These are phyloP conservation scores for Lobosporangium transversale DNA, from an alignment of 192 early-diverging fungal species.

Conservation along the genomic window DNA sequence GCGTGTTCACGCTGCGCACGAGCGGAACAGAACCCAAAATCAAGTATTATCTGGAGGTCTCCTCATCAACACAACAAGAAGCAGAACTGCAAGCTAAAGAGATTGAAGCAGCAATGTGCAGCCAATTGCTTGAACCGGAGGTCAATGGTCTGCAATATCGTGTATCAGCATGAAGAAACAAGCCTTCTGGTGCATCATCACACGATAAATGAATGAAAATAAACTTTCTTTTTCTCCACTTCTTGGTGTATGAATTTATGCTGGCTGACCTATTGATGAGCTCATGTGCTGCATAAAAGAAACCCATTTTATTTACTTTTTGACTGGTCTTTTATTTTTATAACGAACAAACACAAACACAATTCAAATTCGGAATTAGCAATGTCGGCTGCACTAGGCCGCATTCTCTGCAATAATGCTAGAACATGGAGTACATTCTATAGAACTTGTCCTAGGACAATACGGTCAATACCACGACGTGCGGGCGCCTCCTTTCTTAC, in stretches of 20 bases:
- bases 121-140: constrained; percentile 61
- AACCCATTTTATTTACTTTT: too few species aligned
- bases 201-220: too few species aligned
- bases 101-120: constrained; percentile 63
- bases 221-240: too few species aligned
- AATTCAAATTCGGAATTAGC: too few species aligned
- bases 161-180: constrained; percentile 11
- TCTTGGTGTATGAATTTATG: too few species aligned
- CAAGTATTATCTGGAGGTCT: constrained; percentile 84
- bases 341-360: too few species aligned
- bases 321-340: too few species aligned
- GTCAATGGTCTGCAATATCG: constrained; percentile 59
- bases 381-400: constrained; percentile 39
- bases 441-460: neutral
- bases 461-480: neutral
- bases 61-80: constrained; percentile 58
- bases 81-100: constrained; percentile 61
- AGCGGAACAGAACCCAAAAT: constrained; percentile 94
- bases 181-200: too few species aligned
- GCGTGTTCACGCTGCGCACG: constrained; percentile 73
- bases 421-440: constrained; percentile 4
- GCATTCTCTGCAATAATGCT: constrained; percentile 21
- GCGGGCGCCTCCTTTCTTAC: neutral
- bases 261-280: too few species aligned
- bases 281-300: too few species aligned